These are phyloP conservation scores for Cladophialophora exuberans DNA, from an alignment of 2,329 filamentous ascomycete species.

Conservation along the genomic window DNA sequence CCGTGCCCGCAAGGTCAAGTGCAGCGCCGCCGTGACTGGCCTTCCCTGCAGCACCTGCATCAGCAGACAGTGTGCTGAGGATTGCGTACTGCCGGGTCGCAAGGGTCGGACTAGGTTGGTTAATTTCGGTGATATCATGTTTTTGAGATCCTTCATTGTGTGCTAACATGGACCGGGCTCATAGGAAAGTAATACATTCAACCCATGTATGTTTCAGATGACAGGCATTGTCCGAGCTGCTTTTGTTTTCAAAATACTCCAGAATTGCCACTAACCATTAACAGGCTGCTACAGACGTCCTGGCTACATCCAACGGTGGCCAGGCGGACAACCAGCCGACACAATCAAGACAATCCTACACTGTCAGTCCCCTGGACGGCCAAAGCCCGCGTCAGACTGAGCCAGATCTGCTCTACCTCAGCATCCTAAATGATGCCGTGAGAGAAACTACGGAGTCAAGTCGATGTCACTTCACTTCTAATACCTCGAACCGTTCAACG, in stretches of 20 bases:
- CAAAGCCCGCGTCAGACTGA: conserved; percentile 32
- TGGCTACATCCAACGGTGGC: conserved; percentile 25
- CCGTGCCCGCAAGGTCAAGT: conserved; percentile 34
- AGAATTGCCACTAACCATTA: conserved; percentile 19
- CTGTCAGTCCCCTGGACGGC: conserved; percentile 26
- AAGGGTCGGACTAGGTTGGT: conserved; percentile 33
- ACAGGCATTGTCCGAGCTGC: conserved; percentile 23
- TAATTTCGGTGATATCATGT: conserved; percentile 26
- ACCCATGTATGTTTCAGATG: conserved; percentile 18
- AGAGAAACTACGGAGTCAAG: conserved; percentile 33
- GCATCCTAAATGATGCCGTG: conserved; percentile 34
- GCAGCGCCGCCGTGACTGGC: conserved; percentile 33
- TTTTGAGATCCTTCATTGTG: conserved; percentile 4
- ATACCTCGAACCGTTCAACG: conserved; percentile 25
- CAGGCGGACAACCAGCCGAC: conserved; percentile 2
- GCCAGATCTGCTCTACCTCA: conserved; percentile 34
- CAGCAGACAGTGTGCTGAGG: conserved; percentile 31
- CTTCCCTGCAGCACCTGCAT: conserved; percentile 34
- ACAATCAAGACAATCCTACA: conserved; percentile 14
- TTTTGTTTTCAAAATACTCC: conserved; percentile 18
- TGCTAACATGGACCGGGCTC: conserved; percentile 28
- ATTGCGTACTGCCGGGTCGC: conserved; percentile 31
- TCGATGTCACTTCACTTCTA: conserved; percentile 29
- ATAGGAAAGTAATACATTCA: conserved; percentile 31
- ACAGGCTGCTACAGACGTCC: conserved; percentile 30